These are phyloP conservation scores for Pseudocercospora crystallina DNA, from an alignment of 2,329 filamentous ascomycete genomes.

Conservation along the genomic window DNA sequence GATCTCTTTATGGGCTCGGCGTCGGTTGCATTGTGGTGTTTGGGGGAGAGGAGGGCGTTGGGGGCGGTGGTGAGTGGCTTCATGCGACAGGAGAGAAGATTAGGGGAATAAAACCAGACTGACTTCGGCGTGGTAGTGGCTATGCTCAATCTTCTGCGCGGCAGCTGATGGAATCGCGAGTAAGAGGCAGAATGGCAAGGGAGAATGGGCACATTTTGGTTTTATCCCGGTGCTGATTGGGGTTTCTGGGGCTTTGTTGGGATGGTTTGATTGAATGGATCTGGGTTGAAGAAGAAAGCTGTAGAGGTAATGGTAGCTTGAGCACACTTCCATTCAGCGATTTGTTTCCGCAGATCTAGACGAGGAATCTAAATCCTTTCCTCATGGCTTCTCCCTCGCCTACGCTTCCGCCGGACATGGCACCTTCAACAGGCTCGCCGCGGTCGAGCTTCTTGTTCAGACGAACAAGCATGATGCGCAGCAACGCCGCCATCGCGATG, in stretches of 20 bases:
- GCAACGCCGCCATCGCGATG: conserved; percentile 61
- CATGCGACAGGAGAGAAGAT: no score
- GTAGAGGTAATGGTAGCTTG: no score
- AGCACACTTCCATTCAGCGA: not conserved
- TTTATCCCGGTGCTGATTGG: conserved; percentile 8
- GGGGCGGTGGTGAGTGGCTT: not conserved
- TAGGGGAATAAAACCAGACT: conserved; percentile 3
- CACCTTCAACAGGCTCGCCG: conserved; percentile 56
- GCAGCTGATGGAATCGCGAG: conserved; percentile 5
- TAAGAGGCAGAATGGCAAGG: conserved; percentile 7
- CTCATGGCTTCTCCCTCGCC: conserved; percentile 55
- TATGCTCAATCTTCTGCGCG: no score
- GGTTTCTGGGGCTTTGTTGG: conserved; percentile 8
- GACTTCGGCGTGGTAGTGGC: no score
- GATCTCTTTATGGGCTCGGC: conserved; percentile 11
- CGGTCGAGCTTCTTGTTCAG: conserved; percentile 70
- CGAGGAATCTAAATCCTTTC: conserved; percentile 66
- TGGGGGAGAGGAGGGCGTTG: conserved; percentile 1
- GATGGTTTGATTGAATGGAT: conserved; percentile 12
- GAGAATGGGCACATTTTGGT: conserved; percentile 10
- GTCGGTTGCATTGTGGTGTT: conserved; percentile 3
- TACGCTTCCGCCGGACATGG: conserved; percentile 49
- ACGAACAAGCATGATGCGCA: conserved; percentile 62
- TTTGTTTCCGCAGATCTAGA: conserved; percentile 1
- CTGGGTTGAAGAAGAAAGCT: no score